Evolutionary conservation across 78 protist species (phyloP), one percentile per base, ranked within the genome.

Genomic region (Monocercomonoides exilis): DNA sequence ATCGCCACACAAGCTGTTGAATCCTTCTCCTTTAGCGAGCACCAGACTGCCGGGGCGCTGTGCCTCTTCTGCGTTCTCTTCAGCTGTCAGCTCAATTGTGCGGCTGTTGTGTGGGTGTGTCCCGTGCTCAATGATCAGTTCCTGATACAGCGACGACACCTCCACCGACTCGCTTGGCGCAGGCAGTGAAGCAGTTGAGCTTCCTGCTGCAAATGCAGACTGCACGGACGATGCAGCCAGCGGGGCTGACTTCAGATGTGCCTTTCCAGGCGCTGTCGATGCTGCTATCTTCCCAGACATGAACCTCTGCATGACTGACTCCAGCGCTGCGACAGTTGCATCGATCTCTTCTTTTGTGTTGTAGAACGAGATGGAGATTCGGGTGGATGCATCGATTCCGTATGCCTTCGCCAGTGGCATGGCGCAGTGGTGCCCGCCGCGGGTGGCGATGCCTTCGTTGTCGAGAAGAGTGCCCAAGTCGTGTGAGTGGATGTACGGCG

Each of bases 391-490:
- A 70, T 45, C 77, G 80, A 70, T n/a, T 70, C 70, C 80, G 46
- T 44, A 84, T 1, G 54, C 42, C 4, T 44, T 36, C 36, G 0
- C 70, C n/a, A 80, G 70, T 0, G 86, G 80, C 87, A 80, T 85
- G 32, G 90, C 54, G 86, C 90, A 88, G 81, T 88, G 90, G 87
- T 88, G 90, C 1, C 90, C 90, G 32, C 87, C 32, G 36, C 90
- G 90, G 80, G 81, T 33, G 43, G 86, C 90, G 43, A 88, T 21
- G 46, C 90, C 90, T 0, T 87, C 90, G 43, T 44, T 79, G 46
- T 88, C 90, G 90, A 88, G 44, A 41, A 88, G 84, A 43, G 86
- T 80, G n/a, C 87, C 77, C 3, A 88, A 80, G 90, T 88, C 90
- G 46, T 84, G 3, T 38, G 90, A 21, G 90, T 88, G 90, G 46